Conservation (phyloP, 2,329 filamentous ascomycete species). For the Neurospora sp. region DNA sequence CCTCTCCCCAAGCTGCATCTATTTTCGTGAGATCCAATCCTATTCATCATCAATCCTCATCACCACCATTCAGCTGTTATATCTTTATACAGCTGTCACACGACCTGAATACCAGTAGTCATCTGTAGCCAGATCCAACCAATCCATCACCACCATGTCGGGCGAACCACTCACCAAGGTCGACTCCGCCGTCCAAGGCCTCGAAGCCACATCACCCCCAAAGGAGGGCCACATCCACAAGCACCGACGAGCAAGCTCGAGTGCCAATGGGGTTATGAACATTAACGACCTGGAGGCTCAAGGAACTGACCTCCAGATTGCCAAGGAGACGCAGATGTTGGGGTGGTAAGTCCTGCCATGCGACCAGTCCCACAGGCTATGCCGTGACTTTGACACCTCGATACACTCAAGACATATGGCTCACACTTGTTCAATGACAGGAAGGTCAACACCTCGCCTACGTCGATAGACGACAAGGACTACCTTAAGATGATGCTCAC, state of each 20-base stretch:
- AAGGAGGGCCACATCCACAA: conserved; percentile 44
- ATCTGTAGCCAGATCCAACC: conserved; percentile 1
- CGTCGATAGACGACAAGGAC: conserved; percentile 70
- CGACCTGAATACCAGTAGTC: neutral
- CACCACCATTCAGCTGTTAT: neutral
- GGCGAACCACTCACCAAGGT: conserved; percentile 65
- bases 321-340: conserved; percentile 74
- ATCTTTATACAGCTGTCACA: neutral
- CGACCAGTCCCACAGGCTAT: neutral
- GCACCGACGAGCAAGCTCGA: conserved; percentile 64
- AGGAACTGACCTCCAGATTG: conserved; percentile 60
- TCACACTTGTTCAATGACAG: conserved; percentile 32
- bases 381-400: conserved; percentile 1
- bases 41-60: conserved; percentile 1
- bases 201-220: conserved; percentile 52
- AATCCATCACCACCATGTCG: conserved; percentile 24
- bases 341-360: conserved; percentile 57
- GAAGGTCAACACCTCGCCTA: conserved; percentile 87
- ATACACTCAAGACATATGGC: neutral
- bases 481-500: conserved; percentile 74
- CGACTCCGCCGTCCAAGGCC: conserved; percentile 80
- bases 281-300: conserved; percentile 76
- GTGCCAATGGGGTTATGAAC: conserved; percentile 64
- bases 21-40: conserved; percentile 3
- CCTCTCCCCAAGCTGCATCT: conserved; percentile 1